Evolutionary conservation across 2,329 filamentous ascomycete genomes (phyloP), one percentile per base, ranked within the genome.

Genomic region (Alternaria metachromatica): DNA sequence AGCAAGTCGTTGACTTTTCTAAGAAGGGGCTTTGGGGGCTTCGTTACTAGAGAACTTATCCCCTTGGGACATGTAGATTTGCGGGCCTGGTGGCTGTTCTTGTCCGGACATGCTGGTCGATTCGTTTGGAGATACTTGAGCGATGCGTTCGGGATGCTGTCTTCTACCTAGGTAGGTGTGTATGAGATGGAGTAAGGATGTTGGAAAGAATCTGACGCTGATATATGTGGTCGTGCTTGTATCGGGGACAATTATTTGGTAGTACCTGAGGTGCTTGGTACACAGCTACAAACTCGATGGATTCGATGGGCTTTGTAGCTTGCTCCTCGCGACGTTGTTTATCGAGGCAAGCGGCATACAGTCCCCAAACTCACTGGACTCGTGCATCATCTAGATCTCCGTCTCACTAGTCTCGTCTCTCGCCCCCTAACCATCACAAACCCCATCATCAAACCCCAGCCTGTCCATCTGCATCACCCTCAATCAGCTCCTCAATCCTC

Each of bases 271-370:
- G 33, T n/a, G 15, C 33, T 37, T 9, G 33, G 15, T 9, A n/a
- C 0, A 9, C 33, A 37, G 0, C 0, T 0, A 37, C 15, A 37
- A 37, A 37, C 33, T 37, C 33, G 33, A n/a, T 37, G 33, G 33
- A n/a, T 9, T 8, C 33, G 0, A n/a, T n/a, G 1, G 13, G 7
- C 15, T 37, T n/a, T 37, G 0, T 5, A 0, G 33, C 13, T 37
- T n/a, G 2, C 33, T 37, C 0, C 30, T 37, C 26, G 9, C 23
- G 2, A 25, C 23, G 23, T 25, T 2, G 23, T 25, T 25, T 25
- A 25, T 2, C 23, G 2, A 25, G 23, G 23, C 23, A 25, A 25
- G 23, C 23, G 23, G 28, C 1, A 26, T 26, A 4, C 25, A 26
- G 25, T 4, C 25, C 25, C 25, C 25, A 25, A 23, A 23, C 23